These are phyloP conservation scores for Suillus discolor DNA, from an alignment of 768 basidiomycete genomes.

Conservation along the genomic window DNA sequence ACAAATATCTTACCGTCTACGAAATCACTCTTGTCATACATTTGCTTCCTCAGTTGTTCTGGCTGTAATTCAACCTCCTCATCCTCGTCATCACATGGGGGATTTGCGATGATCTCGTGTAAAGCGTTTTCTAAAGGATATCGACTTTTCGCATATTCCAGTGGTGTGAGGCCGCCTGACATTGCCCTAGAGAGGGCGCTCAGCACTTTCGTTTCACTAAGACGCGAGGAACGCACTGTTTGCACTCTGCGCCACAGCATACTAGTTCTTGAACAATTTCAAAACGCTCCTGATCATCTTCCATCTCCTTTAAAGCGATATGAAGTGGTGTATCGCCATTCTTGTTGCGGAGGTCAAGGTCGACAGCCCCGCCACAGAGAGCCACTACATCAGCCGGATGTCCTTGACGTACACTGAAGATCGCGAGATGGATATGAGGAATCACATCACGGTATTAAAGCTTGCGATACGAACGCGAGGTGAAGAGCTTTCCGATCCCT, in stretches of 20 bases:
- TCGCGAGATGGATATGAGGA: constrained; percentile 1
- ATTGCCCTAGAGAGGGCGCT: background rate
- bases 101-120: background rate
- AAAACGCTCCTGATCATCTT: constrained; percentile 15
- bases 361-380: constrained; percentile 22
- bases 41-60: background rate
- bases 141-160: background rate
- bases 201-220: background rate
- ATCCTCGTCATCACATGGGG: background rate
- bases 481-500: constrained; percentile 27
- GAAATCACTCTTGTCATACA: background rate
- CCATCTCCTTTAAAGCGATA: constrained; percentile 25
- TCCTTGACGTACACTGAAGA: background rate
- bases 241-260: background rate
- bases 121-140: background rate
- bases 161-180: constrained; percentile 4
- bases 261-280: constrained; percentile 18
- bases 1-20: background rate
- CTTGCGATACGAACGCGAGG: constrained; percentile 28
- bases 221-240: background rate
- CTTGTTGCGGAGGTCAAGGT: constrained; percentile 27
- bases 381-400: constrained; percentile 18
- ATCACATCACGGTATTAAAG: background rate
- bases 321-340: constrained; percentile 31
- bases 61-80: background rate